Evolutionary conservation across 306 rosid genomes (phyloP).

Genomic region (Pyrus communis): DNA sequence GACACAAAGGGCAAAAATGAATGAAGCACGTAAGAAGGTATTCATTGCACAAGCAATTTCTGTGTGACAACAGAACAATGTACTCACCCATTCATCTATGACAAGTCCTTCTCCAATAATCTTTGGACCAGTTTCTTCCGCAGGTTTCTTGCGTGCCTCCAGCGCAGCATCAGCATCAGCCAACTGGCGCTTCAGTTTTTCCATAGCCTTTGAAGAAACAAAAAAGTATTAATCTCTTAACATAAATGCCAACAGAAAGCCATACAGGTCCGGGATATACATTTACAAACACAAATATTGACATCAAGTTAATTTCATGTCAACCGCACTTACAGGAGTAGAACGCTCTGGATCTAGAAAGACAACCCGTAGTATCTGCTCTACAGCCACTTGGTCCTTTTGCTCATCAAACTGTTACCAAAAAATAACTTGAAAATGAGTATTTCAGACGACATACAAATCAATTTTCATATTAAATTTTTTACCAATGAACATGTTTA

Average conservation of each 20-base stretch:
- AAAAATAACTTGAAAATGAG: background rate
- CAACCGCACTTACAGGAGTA: conserved; percentile 48
- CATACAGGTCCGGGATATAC: background rate
- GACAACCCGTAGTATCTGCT: conserved; percentile 79
- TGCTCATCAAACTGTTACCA: conserved; percentile 82
- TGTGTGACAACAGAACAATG: background rate
- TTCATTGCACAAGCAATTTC: background rate
- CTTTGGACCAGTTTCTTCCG: conserved; percentile 65
- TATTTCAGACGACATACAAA: background rate
- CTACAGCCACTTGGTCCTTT: conserved; percentile 80
- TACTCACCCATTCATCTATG: conserved; percentile 91
- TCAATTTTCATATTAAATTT: too few relatives aligned
- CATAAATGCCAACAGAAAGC: background rate
- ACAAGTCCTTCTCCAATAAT: conserved; percentile 90
- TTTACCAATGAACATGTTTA: background rate
- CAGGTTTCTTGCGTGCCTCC: conserved; percentile 71
- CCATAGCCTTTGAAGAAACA: conserved; percentile 41
- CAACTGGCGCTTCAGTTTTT: conserved; percentile 66
- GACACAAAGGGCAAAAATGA: background rate
- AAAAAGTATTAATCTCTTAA: background rate
- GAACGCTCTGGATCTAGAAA: conserved; percentile 87
- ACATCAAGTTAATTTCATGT: background rate
- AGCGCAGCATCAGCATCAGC: conserved; percentile 78
- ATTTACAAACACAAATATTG: background rate
- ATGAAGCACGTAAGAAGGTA: background rate